Evolutionary conservation across 192 early-diverging fungal genomes (phyloP), one percentile per base, ranked within the genome.

Genomic region (Diversispora epigaea): DNA sequence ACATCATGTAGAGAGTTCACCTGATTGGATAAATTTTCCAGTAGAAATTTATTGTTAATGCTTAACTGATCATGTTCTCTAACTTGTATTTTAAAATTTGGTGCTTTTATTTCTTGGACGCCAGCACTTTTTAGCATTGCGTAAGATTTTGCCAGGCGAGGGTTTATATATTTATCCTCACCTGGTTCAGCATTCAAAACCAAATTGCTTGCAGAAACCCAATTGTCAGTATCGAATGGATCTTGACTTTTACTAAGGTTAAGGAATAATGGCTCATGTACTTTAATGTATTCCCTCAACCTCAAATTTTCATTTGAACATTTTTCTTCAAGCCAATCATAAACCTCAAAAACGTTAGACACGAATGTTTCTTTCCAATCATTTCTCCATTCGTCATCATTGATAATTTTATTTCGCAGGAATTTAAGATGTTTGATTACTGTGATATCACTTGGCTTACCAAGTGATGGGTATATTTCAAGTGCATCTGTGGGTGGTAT

Each of bases 341-440:
- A 71, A 45, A 71, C 41, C 10, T 52, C 19, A 21, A 15, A 17
- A 71, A 56, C 41, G 9, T 56, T 52, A 39, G 14, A 9, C 17
- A 6, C 40, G 8, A 71, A 56, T 56, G 17, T 21, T 19, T 52
- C 49, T 41, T 17, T 22, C 54, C 68, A 52, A 56, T 52, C 11
- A 6, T 71, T 14, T 44, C 6, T 56, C 68, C 68, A 71, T 52
- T 9, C 32, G 14, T 25, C 12, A 57, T 52, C 40, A 21, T 52
- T 8, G 8, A 52, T 19, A 9, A 71, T n/a, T 8, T 4, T 56
- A 12, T 7, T 7, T 43, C n/a, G 41, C 32, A 71, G 21, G 15
- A 56, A 71, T 14, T 25, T 25, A 15, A 71, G 54, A 21, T 71
- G 68, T n/a, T 19, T 44, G 9, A 71, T 8, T 56, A 71, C 47